Evolutionary conservation across 192 early-diverging fungal genomes (phyloP).

Genomic region (Entomortierella lignicola): DNA sequence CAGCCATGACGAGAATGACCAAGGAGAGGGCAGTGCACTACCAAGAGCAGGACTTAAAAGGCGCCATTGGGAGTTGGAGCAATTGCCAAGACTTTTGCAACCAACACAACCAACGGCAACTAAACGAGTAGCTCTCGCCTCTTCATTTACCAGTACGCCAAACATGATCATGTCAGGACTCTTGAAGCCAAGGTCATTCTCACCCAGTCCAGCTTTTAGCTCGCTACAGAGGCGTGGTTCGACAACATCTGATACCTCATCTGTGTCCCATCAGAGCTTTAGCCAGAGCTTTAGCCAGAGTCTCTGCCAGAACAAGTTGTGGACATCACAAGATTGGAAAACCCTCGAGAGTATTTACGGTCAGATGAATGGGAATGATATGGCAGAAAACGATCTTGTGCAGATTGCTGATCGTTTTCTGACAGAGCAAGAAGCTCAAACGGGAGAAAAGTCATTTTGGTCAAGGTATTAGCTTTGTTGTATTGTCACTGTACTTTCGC

Average conservation of each 20-base stretch:
- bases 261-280: background rate
- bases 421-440: background rate
- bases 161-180: background rate
- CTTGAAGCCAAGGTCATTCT: conserved; percentile 16
- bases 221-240: conserved; percentile 1
- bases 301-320: background rate
- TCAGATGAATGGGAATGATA: conserved; percentile 12
- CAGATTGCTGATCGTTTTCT: conserved; percentile 30
- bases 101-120: conserved; percentile 5
- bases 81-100: conserved; percentile 2
- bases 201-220: background rate
- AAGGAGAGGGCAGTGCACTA: background rate
- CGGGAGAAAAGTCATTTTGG: conserved; percentile 18
- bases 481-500: background rate
- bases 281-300: background rate
- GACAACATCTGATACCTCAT: background rate
- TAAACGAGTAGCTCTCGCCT: conserved; percentile 12
- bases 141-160: background rate
- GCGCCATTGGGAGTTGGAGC: conserved; percentile 16
- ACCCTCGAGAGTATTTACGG: conserved; percentile 18
- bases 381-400: conserved; percentile 15
- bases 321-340: conserved; percentile 36
- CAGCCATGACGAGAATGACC: background rate
- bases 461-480: conserved; percentile 24
- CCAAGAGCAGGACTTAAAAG: conserved; percentile 1